Base-by-base conservation (phyloP, 1,139 yeast species). In the Hyphopichia buzzinii region DNA sequence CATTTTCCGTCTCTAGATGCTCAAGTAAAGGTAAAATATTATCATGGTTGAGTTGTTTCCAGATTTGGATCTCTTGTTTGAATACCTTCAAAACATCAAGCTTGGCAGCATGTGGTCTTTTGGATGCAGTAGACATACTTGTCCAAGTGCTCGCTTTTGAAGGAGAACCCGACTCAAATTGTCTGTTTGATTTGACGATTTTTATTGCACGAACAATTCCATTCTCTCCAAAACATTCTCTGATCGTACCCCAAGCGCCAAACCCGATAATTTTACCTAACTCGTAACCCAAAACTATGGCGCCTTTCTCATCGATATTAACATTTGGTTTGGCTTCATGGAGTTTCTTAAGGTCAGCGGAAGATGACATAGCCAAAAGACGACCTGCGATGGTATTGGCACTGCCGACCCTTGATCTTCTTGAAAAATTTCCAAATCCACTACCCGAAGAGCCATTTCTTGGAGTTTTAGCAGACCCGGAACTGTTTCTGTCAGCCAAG, bases 221-320 rank as follows among this genome's bases (percentile, higher is more conserved):
- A 33, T 62, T 59, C 15, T 46, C 36, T 23, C 56, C 63, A 31
- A 50, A 52, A 43, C 94, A 87, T 55, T 85, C 94, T 41, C 95
- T 67, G n/a, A 90, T 84, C 24, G 84, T 77, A 3, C 96, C 95
- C 84, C 94, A 89, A 0, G 96, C 95, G 8, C 97, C 97, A 53
- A 77, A 79, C 1, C 96, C 96, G 44, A 89, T 81, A n/a, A 84
- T 75, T 46, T 79, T 80, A 0, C 95, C 96, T 29, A 84, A 54
- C 29, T 65, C 74, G 60, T 81, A 79, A 8, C 73, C 77, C 65
- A 82, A 50, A 0, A 84, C 75, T 8, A 69, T 50, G 5, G 83
- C 79, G 0, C 88, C 90, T 41, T 72, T 71, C 43, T 80, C 85
- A 49, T 81, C 84, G 1, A 67, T 67, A 45, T 71, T 67, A 14